Evolutionary conservation across 257 asterid species (phyloP).

Genomic region (Echium plantagineum): DNA sequence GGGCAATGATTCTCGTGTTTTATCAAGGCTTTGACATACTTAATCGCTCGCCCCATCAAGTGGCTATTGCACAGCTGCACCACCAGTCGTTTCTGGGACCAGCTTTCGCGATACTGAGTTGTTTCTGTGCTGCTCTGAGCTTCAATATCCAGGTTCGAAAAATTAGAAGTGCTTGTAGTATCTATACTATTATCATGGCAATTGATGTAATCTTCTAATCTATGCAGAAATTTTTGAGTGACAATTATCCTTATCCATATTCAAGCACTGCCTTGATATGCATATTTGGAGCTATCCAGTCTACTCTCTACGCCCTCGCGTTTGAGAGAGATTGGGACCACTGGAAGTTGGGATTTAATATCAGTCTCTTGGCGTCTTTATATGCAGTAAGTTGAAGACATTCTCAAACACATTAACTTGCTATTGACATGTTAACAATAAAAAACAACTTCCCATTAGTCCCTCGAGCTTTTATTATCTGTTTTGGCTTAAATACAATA

Average conservation of each 20-base stretch:
- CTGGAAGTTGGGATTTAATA: slow-evolving; percentile 50
- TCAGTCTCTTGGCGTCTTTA: slow-evolving; percentile 34
- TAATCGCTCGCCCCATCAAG: slow-evolving; percentile 33
- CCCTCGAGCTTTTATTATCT: too few relatives aligned
- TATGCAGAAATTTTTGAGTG: neutral
- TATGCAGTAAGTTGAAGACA: slow-evolving; percentile 23
- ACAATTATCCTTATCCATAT: slow-evolving; percentile 43
- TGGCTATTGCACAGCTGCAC: slow-evolving; percentile 20
- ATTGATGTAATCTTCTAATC: too few relatives aligned
- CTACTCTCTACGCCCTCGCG: slow-evolving; percentile 27
- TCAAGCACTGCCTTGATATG: slow-evolving; percentile 47
- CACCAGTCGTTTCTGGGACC: slow-evolving; percentile 29
- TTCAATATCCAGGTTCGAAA: slow-evolving; percentile 48
- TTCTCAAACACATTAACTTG: neutral
- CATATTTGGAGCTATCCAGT: slow-evolving; percentile 35
- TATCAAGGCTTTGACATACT: slow-evolving; percentile 48
- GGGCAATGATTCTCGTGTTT: slow-evolving; percentile 74
- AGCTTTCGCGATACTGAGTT: slow-evolving; percentile 31
- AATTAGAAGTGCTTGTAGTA: too few relatives aligned
- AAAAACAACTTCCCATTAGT: too few relatives aligned
- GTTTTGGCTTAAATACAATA: too few relatives aligned
- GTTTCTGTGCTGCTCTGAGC: slow-evolving; percentile 44
- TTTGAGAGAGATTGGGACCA: slow-evolving; percentile 38
- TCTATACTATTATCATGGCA: too few relatives aligned
- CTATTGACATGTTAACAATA: too few relatives aligned